Conservation (phyloP, 495 filamentous ascomycete species). For the Hypoxylon intermedium region DNA sequence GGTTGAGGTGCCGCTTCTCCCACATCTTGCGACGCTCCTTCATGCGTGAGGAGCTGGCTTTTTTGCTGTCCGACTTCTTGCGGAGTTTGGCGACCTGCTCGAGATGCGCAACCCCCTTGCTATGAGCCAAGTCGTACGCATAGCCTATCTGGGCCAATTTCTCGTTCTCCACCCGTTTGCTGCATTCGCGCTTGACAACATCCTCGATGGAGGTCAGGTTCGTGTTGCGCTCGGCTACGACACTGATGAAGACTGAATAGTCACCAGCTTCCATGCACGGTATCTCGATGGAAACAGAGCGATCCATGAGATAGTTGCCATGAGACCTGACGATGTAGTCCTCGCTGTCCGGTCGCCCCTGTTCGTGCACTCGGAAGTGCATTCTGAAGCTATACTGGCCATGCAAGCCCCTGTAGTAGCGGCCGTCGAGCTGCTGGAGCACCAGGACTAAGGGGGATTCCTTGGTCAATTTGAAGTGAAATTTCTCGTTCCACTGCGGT, state of each 20-base stretch:
- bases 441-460: constrained; percentile 78
- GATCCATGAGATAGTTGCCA: constrained; percentile 67
- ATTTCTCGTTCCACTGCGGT: constrained; percentile 86
- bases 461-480: constrained; percentile 75
- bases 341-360: constrained; percentile 71
- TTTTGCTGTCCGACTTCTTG: constrained; percentile 57
- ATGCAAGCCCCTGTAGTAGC: constrained; percentile 83
- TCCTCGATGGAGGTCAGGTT: constrained; percentile 68
- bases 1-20: constrained; percentile 55
- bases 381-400: constrained; percentile 84
- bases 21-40: constrained; percentile 53
- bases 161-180: constrained; percentile 67
- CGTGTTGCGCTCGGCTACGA: constrained; percentile 70
- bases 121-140: constrained; percentile 89
- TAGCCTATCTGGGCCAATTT: constrained; percentile 87
- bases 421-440: constrained; percentile 84
- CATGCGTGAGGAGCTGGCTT: constrained; percentile 54
- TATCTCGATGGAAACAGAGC: constrained; percentile 58
- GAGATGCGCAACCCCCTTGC: constrained; percentile 71
- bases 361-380: constrained; percentile 82
- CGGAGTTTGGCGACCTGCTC: constrained; percentile 64
- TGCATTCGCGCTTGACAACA: constrained; percentile 71
- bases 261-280: constrained; percentile 73
- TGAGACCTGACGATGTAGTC: constrained; percentile 89
- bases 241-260: constrained; percentile 83